phyloP scores from a whole-genome alignment of 768 basidiomycete species.

The Amanita molliuscula region DNA sequence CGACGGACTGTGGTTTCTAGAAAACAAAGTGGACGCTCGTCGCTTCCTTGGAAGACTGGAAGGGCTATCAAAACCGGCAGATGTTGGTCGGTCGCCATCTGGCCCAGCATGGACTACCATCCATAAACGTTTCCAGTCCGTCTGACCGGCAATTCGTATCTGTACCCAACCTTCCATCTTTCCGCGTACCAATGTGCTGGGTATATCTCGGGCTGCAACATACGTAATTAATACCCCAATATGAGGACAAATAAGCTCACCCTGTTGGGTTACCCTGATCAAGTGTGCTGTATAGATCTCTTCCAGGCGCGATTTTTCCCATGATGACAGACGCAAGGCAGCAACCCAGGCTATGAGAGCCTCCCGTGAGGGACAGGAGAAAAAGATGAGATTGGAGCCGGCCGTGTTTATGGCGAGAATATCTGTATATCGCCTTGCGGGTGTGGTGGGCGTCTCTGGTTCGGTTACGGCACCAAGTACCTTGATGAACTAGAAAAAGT shows the following conservation, averaged over 20 bases:
- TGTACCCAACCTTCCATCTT: conserved; percentile 88
- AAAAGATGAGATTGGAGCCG: conserved; percentile 80
- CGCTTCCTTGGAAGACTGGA: conserved; percentile 24
- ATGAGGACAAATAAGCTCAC: conserved; percentile 15
- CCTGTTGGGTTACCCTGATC: conserved; percentile 61
- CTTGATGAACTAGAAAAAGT: conserved; percentile 52
- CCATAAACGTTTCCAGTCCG: conserved; percentile 93
- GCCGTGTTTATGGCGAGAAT: conserved; percentile 92
- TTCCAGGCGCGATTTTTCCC: conserved; percentile 92
- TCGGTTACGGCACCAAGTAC: conserved; percentile 68
- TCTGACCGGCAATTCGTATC: conserved; percentile 90
- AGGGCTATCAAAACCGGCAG: conserved; percentile 14
- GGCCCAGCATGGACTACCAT: conserved; percentile 52
- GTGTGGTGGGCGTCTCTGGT: conserved; percentile 38
- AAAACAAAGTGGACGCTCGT: conserved; percentile 65
- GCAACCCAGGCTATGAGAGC: conserved; percentile 85
- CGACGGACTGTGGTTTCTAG: conserved; percentile 27
- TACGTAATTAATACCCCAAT: conserved; percentile 3
- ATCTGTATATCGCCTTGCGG: conserved; percentile 54
- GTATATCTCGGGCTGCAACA: conserved; percentile 35
- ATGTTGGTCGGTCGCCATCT: conserved; percentile 17
- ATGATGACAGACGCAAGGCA: conserved; percentile 79
- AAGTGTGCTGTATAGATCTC: conserved; percentile 97
- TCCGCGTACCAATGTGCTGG: conserved; percentile 56
- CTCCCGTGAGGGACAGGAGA: conserved; percentile 68